Percentiles rank a stretch among this genome's conserved stretches.
Conservation (phyloP, 441 rosid genomes). For the Pelargonium myrrhifolium region DNA sequence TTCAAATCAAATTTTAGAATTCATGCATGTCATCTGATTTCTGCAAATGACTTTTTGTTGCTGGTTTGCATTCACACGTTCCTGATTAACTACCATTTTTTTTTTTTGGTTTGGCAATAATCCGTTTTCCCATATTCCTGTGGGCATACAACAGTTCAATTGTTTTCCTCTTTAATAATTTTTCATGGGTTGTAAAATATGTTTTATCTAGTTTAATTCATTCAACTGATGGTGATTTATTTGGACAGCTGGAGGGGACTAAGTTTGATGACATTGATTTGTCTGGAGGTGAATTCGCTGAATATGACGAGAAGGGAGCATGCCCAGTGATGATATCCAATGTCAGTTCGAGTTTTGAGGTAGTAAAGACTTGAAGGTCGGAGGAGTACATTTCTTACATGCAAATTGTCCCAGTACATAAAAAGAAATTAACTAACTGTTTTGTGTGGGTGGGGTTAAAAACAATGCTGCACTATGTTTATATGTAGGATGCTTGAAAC, state of each 20-base stretch:
- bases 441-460: slow-evolving; percentile 19
- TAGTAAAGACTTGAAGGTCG: slow-evolving; percentile 35
- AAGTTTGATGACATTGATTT: slow-evolving; percentile 61
- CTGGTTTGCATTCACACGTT: neutral
- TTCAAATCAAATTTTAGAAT: too few relatives aligned
- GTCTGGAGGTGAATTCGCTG: slow-evolving; percentile 65
- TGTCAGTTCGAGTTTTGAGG: slow-evolving; percentile 59
- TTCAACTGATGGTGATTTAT: slow-evolving; percentile 8
- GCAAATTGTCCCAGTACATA: slow-evolving; percentile 16
- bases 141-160: too few relatives aligned
- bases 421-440: slow-evolving; percentile 16
- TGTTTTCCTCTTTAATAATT: too few relatives aligned
- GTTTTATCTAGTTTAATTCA: neutral
- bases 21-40: neutral
- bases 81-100: neutral
- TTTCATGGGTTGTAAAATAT: neutral
- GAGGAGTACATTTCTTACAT: neutral
- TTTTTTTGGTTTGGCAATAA: neutral
- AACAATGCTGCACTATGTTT: slow-evolving; percentile 2
- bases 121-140: neutral
- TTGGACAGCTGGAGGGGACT: slow-evolving; percentile 53
- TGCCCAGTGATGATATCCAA: slow-evolving; percentile 90
- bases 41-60: neutral
- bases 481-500: slow-evolving; percentile 10
- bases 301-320: slow-evolving; percentile 86